phyloP scores from a whole-genome alignment of 2,329 filamentous ascomycete genomes.

The Sodiomyces alkalinus region DNA sequence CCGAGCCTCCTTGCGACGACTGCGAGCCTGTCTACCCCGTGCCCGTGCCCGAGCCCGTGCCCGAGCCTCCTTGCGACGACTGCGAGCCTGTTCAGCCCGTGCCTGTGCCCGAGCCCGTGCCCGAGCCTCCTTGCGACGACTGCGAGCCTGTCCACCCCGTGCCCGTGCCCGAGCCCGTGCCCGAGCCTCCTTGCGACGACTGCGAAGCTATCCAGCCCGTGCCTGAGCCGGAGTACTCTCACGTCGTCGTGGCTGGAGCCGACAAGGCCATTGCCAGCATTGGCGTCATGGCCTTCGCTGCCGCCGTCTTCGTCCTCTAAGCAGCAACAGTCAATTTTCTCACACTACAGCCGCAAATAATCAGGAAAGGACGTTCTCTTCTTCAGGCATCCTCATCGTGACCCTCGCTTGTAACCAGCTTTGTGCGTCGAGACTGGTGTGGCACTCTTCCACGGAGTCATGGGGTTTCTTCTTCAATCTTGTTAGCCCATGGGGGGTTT shows the following conservation, averaged over 20 bases:
- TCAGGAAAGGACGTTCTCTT: too few species aligned
- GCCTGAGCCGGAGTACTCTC: not conserved
- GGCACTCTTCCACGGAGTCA: too few species aligned
- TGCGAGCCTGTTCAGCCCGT: not conserved
- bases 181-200: not conserved
- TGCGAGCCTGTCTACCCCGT: not conserved
- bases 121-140: not conserved
- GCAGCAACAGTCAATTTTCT: too few species aligned
- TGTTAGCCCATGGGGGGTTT: too few species aligned
- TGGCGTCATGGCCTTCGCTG: slow-evolving; percentile 7
- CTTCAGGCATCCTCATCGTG: too few species aligned
- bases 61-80: not conserved
- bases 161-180: not conserved
- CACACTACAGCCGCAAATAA: too few species aligned
- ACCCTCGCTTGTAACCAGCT: too few species aligned
- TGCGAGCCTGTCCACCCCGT: not conserved
- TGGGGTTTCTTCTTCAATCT: too few species aligned
- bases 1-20: too few species aligned
- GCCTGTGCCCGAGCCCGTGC: not conserved
- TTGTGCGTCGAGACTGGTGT: too few species aligned
- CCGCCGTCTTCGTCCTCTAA: slow-evolving; percentile 6
- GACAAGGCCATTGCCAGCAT: slow-evolving; percentile 7
- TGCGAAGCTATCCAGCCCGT: too few species aligned
- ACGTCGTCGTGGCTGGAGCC: slow-evolving; percentile 6
- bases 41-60: not conserved